Evolutionary conservation across 352 stramenopile species (phyloP).

Genomic region (Thraustochytrium striatum): DNA sequence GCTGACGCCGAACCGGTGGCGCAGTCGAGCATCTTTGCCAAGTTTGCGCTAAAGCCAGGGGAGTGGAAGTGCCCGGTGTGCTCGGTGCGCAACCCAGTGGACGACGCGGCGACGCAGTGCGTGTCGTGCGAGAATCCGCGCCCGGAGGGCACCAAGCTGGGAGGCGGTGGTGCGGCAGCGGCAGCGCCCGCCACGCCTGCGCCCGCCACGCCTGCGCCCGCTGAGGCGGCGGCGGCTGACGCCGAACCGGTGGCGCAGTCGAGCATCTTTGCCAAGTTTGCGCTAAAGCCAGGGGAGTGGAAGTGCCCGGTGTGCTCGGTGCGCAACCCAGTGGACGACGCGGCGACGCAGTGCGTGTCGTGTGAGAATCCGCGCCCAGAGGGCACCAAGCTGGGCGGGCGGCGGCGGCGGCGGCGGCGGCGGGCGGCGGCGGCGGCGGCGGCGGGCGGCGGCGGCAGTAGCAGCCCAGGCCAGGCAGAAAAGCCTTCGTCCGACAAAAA

Average conservation of each 20-base stretch:
- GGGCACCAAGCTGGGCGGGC: too few species aligned
- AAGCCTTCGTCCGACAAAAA: too few species aligned
- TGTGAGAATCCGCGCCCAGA: slow-evolving; percentile 18
- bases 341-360: background rate
- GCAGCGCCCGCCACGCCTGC: background rate
- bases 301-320: slow-evolving; percentile 27
- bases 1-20: background rate
- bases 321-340: slow-evolving; percentile 16
- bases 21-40: slow-evolving; percentile 21
- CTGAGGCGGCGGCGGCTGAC: background rate
- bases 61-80: slow-evolving; percentile 39
- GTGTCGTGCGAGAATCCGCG: slow-evolving; percentile 19
- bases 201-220: background rate
- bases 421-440: background rate
- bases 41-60: slow-evolving; percentile 1
- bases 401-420: too few species aligned
- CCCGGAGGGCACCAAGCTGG: background rate
- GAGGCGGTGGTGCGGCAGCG: background rate
- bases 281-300: slow-evolving; percentile 2
- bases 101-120: background rate
- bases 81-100: slow-evolving; percentile 10
- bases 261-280: slow-evolving; percentile 32
- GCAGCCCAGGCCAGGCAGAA: too few species aligned
- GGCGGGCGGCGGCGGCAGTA: background rate
- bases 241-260: too few species aligned